phyloP scores from a whole-genome alignment of 2,329 filamentous ascomycete species.

The Canariomyces notabilis region DNA sequence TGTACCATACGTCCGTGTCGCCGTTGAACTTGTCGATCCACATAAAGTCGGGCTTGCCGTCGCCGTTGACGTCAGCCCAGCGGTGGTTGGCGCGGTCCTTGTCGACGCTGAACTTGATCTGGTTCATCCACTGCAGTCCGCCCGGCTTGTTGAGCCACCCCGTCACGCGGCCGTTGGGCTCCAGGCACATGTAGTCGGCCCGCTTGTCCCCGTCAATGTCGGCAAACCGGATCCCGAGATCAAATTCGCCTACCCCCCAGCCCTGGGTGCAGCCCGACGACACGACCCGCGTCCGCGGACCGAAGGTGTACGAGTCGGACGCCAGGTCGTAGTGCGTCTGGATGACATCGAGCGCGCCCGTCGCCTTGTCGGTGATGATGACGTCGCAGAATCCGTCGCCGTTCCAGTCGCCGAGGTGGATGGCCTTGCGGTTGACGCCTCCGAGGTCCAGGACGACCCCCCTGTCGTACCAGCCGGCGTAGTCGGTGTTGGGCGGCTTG shows the following conservation, averaged over 20 bases:
- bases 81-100: slow-evolving; percentile 34
- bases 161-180: slow-evolving; percentile 10
- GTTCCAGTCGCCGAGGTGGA: slow-evolving; percentile 17
- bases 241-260: neutral
- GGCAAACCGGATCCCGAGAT: slow-evolving; percentile 6
- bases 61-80: slow-evolving; percentile 37
- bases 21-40: slow-evolving; percentile 32
- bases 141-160: slow-evolving; percentile 16
- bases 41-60: slow-evolving; percentile 32
- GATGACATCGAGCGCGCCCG: neutral
- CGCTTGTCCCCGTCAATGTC: slow-evolving; percentile 16
- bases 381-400: slow-evolving; percentile 19
- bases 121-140: slow-evolving; percentile 19
- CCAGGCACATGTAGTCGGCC: slow-evolving; percentile 17
- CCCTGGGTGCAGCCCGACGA: neutral
- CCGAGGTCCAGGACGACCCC: neutral
- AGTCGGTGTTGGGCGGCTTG: slow-evolving; percentile 2
- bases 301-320: neutral
- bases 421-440: slow-evolving; percentile 1
- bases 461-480: slow-evolving; percentile 5
- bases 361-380: neutral
- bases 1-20: slow-evolving; percentile 30
- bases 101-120: slow-evolving; percentile 27
- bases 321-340: slow-evolving; percentile 1
- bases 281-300: slow-evolving; percentile 2